Base-by-base conservation (phyloP, 768 basidiomycete genomes). In the Chalciporus piperatus region DNA sequence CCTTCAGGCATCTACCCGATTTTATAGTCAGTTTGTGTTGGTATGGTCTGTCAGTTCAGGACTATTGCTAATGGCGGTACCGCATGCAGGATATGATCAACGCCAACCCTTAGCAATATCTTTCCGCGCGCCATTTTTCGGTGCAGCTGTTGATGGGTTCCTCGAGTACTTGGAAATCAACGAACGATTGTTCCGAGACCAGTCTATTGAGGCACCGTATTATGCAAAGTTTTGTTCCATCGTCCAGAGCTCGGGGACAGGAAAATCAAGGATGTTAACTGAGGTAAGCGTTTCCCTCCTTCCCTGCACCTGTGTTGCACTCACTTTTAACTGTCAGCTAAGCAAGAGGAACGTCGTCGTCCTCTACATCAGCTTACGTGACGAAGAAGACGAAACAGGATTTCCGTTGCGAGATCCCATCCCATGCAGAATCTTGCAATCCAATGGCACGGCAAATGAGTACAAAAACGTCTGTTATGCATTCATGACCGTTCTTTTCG, bases 331-430 rank as follows among this genome's bases (percentile, higher is more conserved):
- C 0, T 14, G 3, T 30, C 3, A 60, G 57, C 41, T 60, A 20
- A 25, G 42, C 37, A 52, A 50, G 25, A 62, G 52, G 6, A 17
- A 23, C 7, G 55, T 58, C 32, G 10, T 59, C 1, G 63, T 64
- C 0, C 27, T 62, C 2, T 61, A 62, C 40, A 60, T 62, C 44
- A 58, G 55, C 48, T 10, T 62, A 11, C 51, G 54, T 6, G 25
- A 1, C 1, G 12, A 14, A 8, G n/a, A 7, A 0, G 62, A 63
- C 6, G 6, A 6, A 8, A 5, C 7, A 0, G 33, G 53, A 3
- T 59, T 59, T 33, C 62, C 63, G 16, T 1, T 3, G 32, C 45
- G 45, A 2, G 45, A 47, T 38, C 20, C 14, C 2, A 23, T 52
- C 20, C 46, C 51, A 23, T 20, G 46, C 3, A 2, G 7, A 0